Base-by-base conservation (phyloP, 2,329 filamentous ascomycete genomes). In the Claviceps paspali region DNA sequence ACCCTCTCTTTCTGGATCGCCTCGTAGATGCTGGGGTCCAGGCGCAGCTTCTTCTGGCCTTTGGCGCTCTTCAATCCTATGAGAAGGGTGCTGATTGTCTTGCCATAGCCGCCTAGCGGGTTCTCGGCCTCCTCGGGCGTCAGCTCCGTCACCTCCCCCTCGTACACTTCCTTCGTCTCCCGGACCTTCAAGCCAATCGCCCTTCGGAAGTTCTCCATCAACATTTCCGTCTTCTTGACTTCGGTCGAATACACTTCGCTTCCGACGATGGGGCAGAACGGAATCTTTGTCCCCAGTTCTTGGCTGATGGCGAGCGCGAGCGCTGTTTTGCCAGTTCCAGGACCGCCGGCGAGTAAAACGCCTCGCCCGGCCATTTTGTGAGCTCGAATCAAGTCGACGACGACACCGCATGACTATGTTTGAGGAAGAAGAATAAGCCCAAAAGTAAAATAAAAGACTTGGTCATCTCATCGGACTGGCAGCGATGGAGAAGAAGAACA, bases 201-300 rank as follows among this genome's bases (percentile, higher is more conserved):
- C 55, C 91, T 73, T 56, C 91, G 76, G 61, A 98, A 98, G 66
- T 96, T 96, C 70, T 98, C 91, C 91, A 96, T 96, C 56, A 98
- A 66, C 47, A 93, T 82, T 62, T 98, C 91, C 35, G 91, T 98
- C 76, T 98, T 98, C 76, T 98, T 98, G 45, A 98, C 87, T 62
- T 98, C 91, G 32, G 88, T 81, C 49, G 85, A 94, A 65, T 95
- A 98, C 52, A 98, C 82, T 62, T 98, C 91, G 67, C 87, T 95
- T 50, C 87, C 91, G 37, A 95, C 91, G 55, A 98, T 96, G 28
- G 88, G 87, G 60, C 91, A 95, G 59, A 98, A 98, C 6, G 91
- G 91, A 40, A 98, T 93, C 67, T 95, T 96, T 35, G 87, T 95
- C 49, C 91, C 91, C 47, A 98, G 70, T 60, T 98, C 91, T 63